These are phyloP conservation scores for Beta corolliflora DNA, from an alignment of 179 eudicot species.

Conservation along the genomic window DNA sequence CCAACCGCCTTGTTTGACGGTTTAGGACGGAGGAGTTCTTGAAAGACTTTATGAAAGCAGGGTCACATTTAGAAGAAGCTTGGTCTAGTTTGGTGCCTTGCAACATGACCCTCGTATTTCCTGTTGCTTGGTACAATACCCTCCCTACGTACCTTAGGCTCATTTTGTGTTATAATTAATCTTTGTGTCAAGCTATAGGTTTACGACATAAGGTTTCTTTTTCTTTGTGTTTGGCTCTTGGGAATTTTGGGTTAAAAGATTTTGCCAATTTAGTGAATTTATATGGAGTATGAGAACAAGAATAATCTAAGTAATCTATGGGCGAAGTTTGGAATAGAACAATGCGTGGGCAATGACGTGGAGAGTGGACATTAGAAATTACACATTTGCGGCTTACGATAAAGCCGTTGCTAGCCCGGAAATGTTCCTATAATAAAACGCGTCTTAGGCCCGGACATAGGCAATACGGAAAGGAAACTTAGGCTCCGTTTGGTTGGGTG, in stretches of 20 bases:
- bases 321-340: neutral
- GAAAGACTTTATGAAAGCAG: neutral
- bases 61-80: conserved; percentile 11
- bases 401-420: neutral
- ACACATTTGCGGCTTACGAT: neutral
- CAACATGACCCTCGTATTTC: conserved; percentile 5
- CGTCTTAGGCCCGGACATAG: neutral
- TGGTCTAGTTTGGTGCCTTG: conserved; percentile 9
- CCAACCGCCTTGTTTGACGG: conserved; percentile 7
- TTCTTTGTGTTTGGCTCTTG: neutral
- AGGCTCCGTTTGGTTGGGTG: too few species aligned
- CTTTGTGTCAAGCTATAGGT: too few species aligned
- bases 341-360: conserved; percentile 17
- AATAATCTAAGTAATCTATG: neutral
- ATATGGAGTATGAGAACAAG: neutral
- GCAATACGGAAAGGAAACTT: too few species aligned
- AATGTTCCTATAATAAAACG: neutral
- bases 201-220: neutral
- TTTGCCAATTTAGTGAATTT: neutral
- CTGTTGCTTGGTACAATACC: conserved; percentile 21
- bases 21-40: neutral
- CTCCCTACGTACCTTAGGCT: conserved; percentile 15
- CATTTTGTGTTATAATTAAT: neutral
- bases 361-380: too few species aligned
- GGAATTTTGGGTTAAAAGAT: neutral